Percentiles rank a stretch among this genome's conserved stretches.
phyloP scores from a whole-genome alignment of 2,329 filamentous ascomycete species.

The Diaporthe amygdali region DNA sequence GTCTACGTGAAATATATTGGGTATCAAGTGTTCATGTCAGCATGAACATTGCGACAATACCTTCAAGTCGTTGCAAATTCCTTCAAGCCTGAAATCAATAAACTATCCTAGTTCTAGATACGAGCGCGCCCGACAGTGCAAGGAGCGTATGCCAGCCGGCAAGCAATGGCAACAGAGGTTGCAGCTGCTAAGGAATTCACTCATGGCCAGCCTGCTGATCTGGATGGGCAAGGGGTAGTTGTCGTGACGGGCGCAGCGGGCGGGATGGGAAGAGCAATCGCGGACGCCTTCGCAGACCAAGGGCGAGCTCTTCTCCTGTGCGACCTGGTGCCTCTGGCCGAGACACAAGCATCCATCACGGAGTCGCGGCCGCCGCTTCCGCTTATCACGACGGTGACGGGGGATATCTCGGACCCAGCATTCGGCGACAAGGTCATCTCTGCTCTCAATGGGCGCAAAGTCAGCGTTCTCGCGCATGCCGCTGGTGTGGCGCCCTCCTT shows the following conservation, averaged over 20 bases:
- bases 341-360: neutral
- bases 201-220: neutral
- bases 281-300: conserved; percentile 12
- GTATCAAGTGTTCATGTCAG: neutral
- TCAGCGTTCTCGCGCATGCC: conserved; percentile 14
- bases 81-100: too few species aligned
- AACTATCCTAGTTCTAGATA: neutral
- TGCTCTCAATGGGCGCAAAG: neutral
- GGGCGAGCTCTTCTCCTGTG: conserved; percentile 10
- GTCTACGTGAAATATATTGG: neutral
- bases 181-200: neutral
- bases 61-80: neutral
- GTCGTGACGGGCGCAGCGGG: conserved; percentile 6
- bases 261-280: conserved; percentile 2
- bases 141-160: neutral
- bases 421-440: conserved; percentile 11
- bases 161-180: neutral
- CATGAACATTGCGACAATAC: too few species aligned
- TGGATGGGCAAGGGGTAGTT: neutral
- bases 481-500: neutral
- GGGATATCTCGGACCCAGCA: neutral
- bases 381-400: neutral
- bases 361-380: neutral
- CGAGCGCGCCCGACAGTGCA: neutral
- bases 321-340: neutral